Percentiles rank a stretch among this genome's conserved stretches.
Conservation (phyloP, 176 grass and related monocot species). For the Olyra latifolia region DNA sequence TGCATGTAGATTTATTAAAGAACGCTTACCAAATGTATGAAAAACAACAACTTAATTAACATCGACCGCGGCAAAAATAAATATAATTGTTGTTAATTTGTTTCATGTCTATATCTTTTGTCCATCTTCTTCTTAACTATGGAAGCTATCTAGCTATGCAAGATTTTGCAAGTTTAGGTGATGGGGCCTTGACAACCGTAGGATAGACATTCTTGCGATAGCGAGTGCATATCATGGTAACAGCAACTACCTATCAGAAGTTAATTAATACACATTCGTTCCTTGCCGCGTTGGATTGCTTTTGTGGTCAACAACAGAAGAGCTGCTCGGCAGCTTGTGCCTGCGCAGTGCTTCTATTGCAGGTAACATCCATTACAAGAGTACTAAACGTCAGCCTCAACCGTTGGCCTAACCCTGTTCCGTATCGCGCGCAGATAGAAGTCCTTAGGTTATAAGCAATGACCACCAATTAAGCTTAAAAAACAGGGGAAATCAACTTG, state of each 20-base stretch:
- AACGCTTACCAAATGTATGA: background rate
- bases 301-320: conserved; percentile 39
- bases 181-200: conserved; percentile 34
- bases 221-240: conserved; percentile 32
- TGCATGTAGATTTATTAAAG: background rate
- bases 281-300: conserved; percentile 44
- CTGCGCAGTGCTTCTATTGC: conserved; percentile 32
- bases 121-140: background rate
- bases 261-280: conserved; percentile 28
- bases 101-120: background rate
- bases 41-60: background rate
- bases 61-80: background rate
- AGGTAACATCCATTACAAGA: conserved; percentile 49
- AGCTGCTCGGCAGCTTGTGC: conserved; percentile 16
- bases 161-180: background rate
- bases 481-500: conserved; percentile 8
- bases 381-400: conserved; percentile 50
- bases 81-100: background rate
- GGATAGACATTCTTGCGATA: conserved; percentile 40
- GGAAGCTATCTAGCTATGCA: conserved; percentile 4
- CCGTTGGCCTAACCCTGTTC: conserved; percentile 83
- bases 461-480: background rate
- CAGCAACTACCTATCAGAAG: conserved; percentile 44
- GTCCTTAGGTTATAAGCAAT: conserved; percentile 41
- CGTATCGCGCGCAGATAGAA: conserved; percentile 52